Base-by-base conservation (phyloP, 176 grass and related monocot genomes). In the Melocanna baccifera region DNA sequence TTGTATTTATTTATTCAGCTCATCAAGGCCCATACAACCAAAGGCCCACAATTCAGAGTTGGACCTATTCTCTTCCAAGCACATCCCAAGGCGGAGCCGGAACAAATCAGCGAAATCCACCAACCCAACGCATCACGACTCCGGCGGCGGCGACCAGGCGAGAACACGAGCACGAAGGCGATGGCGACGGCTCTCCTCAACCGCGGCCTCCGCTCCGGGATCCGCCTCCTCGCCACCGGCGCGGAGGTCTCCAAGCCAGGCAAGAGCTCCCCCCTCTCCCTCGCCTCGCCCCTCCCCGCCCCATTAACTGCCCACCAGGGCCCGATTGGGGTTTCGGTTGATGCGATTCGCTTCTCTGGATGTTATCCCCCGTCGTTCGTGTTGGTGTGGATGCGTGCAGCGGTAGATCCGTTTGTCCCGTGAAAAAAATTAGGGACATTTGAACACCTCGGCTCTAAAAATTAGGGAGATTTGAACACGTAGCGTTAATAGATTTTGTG, bases 231-330 rank as follows among this genome's bases (percentile, higher is more conserved):
- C 26, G 71, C 88, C 56, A 58, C 68, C 74, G 86, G 87, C 67
- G 88, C 73, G 32, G 86, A 89, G 76, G 86, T 86, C 36, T 92
- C 92, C 72, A 97, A 82, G 84, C 84, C 92, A 87, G 92, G 94
- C 71, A 82, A 92, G 77, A 12, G 10, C 58, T 12, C 15, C 74
- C 57, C 45, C 4, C 10, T 19, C 56, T 29, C 3, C 22, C 1
- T 12, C 22, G 23, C 25, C 26, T 25, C 36, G 28, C 20, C 9
- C 66, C 15, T 47, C 78, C 40, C 20, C 79, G 12, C 67, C 26
- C 47, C 39, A 29, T 52, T 83, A 7, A 65, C 75, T 36, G 62
- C 47, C 51, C 40, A 4, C 20, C 30, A 18, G 30, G 29, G 19
- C 13, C 13, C 22, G 59, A 67, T 77, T 84, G 78, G 82, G 87